Conservation (phyloP, 148 eudicot species). For the Dianthus caryophyllus region DNA sequence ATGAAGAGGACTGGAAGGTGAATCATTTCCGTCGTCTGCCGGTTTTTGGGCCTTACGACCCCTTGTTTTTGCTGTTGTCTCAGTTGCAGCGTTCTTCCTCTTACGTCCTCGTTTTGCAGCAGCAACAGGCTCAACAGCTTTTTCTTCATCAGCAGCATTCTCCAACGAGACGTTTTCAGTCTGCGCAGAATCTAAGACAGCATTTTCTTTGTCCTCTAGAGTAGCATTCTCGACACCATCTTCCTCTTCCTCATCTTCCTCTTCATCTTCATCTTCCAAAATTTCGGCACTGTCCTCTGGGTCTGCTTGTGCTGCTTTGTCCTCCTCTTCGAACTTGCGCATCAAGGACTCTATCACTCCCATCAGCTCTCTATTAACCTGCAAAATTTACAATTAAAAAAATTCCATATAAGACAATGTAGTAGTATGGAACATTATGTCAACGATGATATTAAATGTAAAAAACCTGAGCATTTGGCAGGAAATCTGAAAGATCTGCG, state of each 20-base stretch:
- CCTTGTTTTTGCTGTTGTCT: constrained; percentile 6
- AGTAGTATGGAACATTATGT: background rate
- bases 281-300: constrained; percentile 2
- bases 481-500: constrained; percentile 68
- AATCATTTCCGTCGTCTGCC: background rate
- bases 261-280: background rate
- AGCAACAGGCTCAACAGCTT: constrained; percentile 2
- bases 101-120: background rate
- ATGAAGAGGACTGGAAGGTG: constrained; percentile 15
- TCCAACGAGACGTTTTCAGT: constrained; percentile 1
- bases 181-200: constrained; percentile 8
- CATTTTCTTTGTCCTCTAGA: constrained; percentile 23
- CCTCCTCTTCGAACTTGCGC: constrained; percentile 37
- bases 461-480: constrained; percentile 64
- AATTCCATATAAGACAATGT: background rate
- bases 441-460: background rate
- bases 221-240: constrained; percentile 7
- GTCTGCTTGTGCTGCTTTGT: constrained; percentile 30
- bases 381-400: constrained; percentile 4
- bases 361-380: constrained; percentile 71
- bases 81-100: constrained; percentile 14
- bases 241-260: background rate
- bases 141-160: background rate
- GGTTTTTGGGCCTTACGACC: constrained; percentile 29
- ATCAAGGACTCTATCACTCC: constrained; percentile 51